A percentile compares a stretch with the other conserved stretches of the same genome.
These are phyloP conservation scores for Candida corydali DNA, from an alignment of 805 yeast genomes.

Conservation along the genomic window DNA sequence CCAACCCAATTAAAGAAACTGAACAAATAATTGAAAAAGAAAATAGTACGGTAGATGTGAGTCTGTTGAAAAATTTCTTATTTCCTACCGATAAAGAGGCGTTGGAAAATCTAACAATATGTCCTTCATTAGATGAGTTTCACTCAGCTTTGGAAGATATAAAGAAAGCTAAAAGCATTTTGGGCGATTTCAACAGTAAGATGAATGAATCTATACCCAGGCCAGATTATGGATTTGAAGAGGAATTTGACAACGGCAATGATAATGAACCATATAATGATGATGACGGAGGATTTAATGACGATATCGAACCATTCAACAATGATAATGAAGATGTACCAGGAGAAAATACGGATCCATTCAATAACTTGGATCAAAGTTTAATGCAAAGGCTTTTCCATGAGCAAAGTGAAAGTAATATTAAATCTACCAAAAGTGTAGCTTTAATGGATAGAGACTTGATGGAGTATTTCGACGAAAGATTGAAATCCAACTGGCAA, in stretches of 20 bases:
- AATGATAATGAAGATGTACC: slow-evolving; percentile 1
- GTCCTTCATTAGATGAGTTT: slow-evolving; percentile 69
- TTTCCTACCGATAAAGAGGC: slow-evolving; percentile 16
- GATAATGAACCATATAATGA: slow-evolving; percentile 19
- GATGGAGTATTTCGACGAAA: slow-evolving; percentile 77
- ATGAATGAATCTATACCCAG: slow-evolving; percentile 9
- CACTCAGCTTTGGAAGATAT: slow-evolving; percentile 50
- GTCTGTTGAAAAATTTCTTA: slow-evolving; percentile 17
- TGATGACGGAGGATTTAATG: slow-evolving; percentile 4
- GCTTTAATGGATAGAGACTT: slow-evolving; percentile 54
- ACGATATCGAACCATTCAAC: slow-evolving; percentile 1
- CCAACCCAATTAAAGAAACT: slow-evolving; percentile 17
- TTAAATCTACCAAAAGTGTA: slow-evolving; percentile 9
- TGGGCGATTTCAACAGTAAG: slow-evolving; percentile 37
- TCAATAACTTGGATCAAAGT: slow-evolving; percentile 10
- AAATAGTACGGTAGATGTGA: slow-evolving; percentile 14
- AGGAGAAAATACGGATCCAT: slow-evolving; percentile 10
- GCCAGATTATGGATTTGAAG: slow-evolving; percentile 10
- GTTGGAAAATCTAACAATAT: slow-evolving; percentile 39
- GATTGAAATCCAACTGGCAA: slow-evolving; percentile 72
- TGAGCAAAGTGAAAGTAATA: slow-evolving; percentile 9
- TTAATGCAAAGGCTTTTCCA: slow-evolving; percentile 10
- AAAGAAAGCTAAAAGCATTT: slow-evolving; percentile 43
- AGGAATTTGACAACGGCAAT: slow-evolving; percentile 11
- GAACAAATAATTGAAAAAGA: slow-evolving; percentile 14